A percentile compares a stretch with the other conserved stretches of the same genome.
phyloP scores from a whole-genome alignment of 148 eudicot species.

The Chenopodium quinoa region DNA sequence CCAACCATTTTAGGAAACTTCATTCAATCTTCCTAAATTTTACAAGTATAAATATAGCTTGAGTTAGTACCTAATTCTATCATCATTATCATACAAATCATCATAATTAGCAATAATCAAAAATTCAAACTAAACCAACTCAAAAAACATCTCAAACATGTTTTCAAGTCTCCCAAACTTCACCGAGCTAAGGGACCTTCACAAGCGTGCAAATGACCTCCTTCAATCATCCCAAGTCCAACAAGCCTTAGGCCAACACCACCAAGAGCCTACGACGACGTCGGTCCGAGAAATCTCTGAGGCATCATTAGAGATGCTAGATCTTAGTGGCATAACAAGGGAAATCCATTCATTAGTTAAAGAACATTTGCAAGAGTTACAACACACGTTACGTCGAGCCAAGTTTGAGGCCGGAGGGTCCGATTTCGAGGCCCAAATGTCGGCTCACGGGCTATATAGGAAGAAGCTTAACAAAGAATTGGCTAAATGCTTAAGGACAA shows the following conservation, averaged over 20 bases:
- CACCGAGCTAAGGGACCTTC: conserved; percentile 50
- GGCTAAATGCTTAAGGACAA: conserved; percentile 39
- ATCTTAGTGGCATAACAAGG: conserved; percentile 45
- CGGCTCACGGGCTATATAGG: conserved; percentile 32
- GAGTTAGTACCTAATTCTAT: background rate
- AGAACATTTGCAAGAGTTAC: conserved; percentile 51
- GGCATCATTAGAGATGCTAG: conserved; percentile 47
- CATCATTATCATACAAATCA: background rate
- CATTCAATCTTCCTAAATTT: conserved; percentile 13
- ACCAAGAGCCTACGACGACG: conserved; percentile 30
- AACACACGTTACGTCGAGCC: conserved; percentile 40
- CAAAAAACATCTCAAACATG: conserved; percentile 5
- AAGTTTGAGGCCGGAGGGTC: conserved; percentile 10
- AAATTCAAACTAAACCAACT: no score
- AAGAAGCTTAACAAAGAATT: conserved; percentile 60
- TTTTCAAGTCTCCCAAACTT: conserved; percentile 30
- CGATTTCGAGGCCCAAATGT: conserved; percentile 32
- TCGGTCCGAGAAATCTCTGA: conserved; percentile 45
- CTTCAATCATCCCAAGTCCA: conserved; percentile 44
- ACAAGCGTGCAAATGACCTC: conserved; percentile 56
- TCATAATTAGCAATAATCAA: background rate
- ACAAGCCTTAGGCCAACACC: conserved; percentile 32
- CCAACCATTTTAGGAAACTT: conserved; percentile 18
- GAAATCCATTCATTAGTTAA: conserved; percentile 48
- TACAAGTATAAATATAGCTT: conserved; percentile 12